A percentile compares a stretch with the other conserved stretches of the same genome.
These are phyloP conservation scores for Lasiosphaeria hispida DNA, from an alignment of 495 filamentous ascomycete species.

Conservation along the genomic window DNA sequence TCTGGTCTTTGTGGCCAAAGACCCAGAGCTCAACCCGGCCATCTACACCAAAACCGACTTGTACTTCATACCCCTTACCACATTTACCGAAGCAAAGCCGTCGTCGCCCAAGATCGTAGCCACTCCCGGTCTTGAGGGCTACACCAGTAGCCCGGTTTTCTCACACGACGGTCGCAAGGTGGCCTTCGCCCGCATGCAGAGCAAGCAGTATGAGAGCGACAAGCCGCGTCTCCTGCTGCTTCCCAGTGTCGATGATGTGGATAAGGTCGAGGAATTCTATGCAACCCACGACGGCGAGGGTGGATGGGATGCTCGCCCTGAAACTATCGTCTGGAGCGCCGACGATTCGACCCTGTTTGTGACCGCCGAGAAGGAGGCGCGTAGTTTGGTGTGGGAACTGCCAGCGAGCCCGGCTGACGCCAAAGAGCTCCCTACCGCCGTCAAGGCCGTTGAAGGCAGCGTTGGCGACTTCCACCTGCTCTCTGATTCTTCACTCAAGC, in stretches of 20 bases:
- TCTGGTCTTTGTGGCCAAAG: slow-evolving; percentile 82
- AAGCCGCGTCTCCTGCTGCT: slow-evolving; percentile 73
- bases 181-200: slow-evolving; percentile 77
- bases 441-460: slow-evolving; percentile 58
- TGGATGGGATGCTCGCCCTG: slow-evolving; percentile 67
- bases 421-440: slow-evolving; percentile 51
- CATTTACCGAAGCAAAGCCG: slow-evolving; percentile 52
- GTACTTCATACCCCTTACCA: slow-evolving; percentile 66
- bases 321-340: slow-evolving; percentile 60
- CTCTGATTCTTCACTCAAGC: slow-evolving; percentile 42
- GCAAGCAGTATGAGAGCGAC: slow-evolving; percentile 86
- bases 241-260: slow-evolving; percentile 56
- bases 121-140: slow-evolving; percentile 60
- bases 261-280: slow-evolving; percentile 62
- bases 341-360: slow-evolving; percentile 65
- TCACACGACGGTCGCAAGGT: slow-evolving; percentile 69
- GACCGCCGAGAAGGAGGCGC: slow-evolving; percentile 63
- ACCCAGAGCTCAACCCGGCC: slow-evolving; percentile 73
- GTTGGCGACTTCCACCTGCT: slow-evolving; percentile 59
- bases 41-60: slow-evolving; percentile 77
- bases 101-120: slow-evolving; percentile 44
- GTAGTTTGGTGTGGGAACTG: slow-evolving; percentile 63
- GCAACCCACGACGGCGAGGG: slow-evolving; percentile 60
- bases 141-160: slow-evolving; percentile 71
- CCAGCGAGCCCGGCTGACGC: slow-evolving; percentile 51